These are phyloP conservation scores for Colletotrichum limetticola DNA, from an alignment of 2,329 filamentous ascomycete genomes.

Conservation along the genomic window DNA sequence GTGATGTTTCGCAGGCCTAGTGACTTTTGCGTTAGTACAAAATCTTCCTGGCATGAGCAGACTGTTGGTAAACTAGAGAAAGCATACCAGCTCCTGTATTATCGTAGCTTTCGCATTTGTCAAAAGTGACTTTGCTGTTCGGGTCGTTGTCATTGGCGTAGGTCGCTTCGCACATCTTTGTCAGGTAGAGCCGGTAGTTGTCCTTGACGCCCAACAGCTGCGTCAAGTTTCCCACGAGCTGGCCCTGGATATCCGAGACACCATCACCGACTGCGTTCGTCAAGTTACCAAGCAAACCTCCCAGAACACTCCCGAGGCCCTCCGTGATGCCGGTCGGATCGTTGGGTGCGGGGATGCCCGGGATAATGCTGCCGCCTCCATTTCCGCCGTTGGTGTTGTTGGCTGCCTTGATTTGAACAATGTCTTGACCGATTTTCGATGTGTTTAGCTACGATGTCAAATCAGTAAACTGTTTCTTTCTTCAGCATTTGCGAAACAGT, in stretches of 20 bases:
- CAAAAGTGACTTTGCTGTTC: slow-evolving; percentile 24
- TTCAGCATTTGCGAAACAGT: accelerated
- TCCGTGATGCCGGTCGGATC: slow-evolving; percentile 24
- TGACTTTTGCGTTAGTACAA: background rate
- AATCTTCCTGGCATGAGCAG: too few relatives aligned
- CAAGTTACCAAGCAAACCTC: slow-evolving; percentile 35
- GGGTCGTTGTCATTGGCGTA: slow-evolving; percentile 28
- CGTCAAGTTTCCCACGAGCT: slow-evolving; percentile 38
- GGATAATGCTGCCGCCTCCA: slow-evolving; percentile 8
- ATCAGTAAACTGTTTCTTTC: background rate
- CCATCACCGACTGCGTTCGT: slow-evolving; percentile 34
- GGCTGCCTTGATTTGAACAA: slow-evolving; percentile 33
- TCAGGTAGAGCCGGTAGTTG: slow-evolving; percentile 37
- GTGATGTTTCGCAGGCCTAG: slow-evolving; percentile 38
- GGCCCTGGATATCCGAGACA: slow-evolving; percentile 38
- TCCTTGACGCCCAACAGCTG: slow-evolving; percentile 37
- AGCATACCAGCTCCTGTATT: slow-evolving; percentile 18
- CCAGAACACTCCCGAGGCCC: slow-evolving; percentile 32
- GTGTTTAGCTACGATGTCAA: slow-evolving; percentile 32
- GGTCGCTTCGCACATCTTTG: slow-evolving; percentile 38
- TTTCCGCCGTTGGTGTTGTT: slow-evolving; percentile 14
- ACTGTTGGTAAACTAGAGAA: too few relatives aligned
- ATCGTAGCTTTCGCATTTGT: slow-evolving; percentile 31
- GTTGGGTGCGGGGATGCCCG: background rate
- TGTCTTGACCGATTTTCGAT: slow-evolving; percentile 33